Conservation (phyloP, 345 rosid genomes). For the Xanthoceras sorbifolium region DNA sequence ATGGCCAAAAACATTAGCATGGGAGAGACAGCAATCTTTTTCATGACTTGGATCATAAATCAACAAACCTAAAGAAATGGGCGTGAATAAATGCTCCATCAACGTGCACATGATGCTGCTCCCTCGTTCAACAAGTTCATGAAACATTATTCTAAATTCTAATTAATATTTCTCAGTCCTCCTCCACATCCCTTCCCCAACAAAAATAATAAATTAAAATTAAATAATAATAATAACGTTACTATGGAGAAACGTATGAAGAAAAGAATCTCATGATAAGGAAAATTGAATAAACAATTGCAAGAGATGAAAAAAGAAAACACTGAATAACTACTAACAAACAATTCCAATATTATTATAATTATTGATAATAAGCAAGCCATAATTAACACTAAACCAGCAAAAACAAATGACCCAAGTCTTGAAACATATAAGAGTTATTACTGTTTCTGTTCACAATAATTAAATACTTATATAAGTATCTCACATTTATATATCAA, state of each 20-base stretch:
- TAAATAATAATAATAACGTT: not conserved
- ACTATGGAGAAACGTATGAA: not conserved
- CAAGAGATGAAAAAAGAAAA: not conserved
- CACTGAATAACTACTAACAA: not conserved
- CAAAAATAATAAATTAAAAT: too few relatives aligned
- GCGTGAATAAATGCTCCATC: slow-evolving; percentile 54
- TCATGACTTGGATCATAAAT: not conserved
- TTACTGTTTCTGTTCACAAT: slow-evolving; percentile 26
- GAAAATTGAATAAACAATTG: slow-evolving; percentile 3
- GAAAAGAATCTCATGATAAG: not conserved
- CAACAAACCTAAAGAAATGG: slow-evolving; percentile 29
- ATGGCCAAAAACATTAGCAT: not conserved
- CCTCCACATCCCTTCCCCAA: too few relatives aligned
- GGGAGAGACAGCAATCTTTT: slow-evolving; percentile 6
- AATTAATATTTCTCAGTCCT: slow-evolving; percentile 21
- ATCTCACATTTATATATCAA: slow-evolving; percentile 33
- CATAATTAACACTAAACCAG: slow-evolving; percentile 24
- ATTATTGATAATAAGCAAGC: slow-evolving; percentile 19
- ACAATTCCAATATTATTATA: slow-evolving; percentile 9
- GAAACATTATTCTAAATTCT: slow-evolving; percentile 25
- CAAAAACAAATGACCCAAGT: slow-evolving; percentile 9
- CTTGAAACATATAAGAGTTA: slow-evolving; percentile 3
- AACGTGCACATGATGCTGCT: slow-evolving; percentile 64
- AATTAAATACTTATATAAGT: not conserved
- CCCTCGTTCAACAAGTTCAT: slow-evolving; percentile 34